Base-by-base conservation (phyloP, 805 yeast genomes). In the Saturnispora diversa region DNA sequence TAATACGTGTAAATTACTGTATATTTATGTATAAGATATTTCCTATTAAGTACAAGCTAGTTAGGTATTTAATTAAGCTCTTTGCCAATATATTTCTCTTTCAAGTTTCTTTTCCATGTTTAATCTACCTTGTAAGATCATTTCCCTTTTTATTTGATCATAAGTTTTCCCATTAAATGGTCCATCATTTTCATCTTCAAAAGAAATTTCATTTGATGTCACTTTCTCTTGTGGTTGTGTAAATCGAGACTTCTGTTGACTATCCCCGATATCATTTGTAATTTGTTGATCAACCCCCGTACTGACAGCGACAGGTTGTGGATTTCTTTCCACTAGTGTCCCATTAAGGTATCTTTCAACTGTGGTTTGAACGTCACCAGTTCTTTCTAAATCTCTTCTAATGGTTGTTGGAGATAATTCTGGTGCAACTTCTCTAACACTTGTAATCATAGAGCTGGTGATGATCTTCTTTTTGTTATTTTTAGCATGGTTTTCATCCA, bases 361-460 rank as follows among this genome's bases (percentile, higher is more conserved):
- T 0, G 97, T 88, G 7, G 61, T 72, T 57, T 85, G 88, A 1
- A 88, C 88, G 6, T 83, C 78, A 0, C 94, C 94, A 0, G 92
- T 76, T 44, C 75, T 67, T 52, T 79, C 77, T 46, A 92, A 69
- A 56, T 83, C 94, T 46, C 69, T 67, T 45, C 78, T 68, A 45
- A 92, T 85, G 55, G 84, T 94, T 6, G 73, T 83, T 4, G 62
- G 70, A 1, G 83, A 68, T 24, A 84, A 63, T 16, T 68, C 66
- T 4, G 97, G 96, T 0, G 87, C 95, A 41, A 90, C 67, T 31
- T 86, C 77, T 50, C 77, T 83, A 2, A 90, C 96, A 0, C 84
- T 79, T 47, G 82, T 92, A 32, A 90, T 69, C 97, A 90, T 90
- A 43, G 73, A 74, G 5, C 65, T 66, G 3, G 80, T 77, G 17